Base-by-base conservation (phyloP, 2,329 filamentous ascomycete species). In the Colletotrichum acutatum region DNA sequence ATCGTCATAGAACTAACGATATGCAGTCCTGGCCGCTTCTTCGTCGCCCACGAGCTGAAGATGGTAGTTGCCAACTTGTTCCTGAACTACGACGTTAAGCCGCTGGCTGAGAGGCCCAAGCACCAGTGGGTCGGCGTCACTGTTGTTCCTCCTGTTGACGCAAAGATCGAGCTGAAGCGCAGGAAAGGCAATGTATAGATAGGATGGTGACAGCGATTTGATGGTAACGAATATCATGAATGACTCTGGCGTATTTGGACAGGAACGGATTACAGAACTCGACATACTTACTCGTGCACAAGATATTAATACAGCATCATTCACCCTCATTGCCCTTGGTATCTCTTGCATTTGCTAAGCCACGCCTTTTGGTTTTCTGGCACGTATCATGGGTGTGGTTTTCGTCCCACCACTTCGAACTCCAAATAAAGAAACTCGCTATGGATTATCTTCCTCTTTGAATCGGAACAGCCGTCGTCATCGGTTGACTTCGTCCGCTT, bases 41-140 rank as follows among this genome's bases (percentile, higher is more conserved):
- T 90, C 71, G 88, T 88, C 0, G 84, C 87, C 0, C 84, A 88
- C 69, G 87, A 89, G 77, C 80, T 89, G 16, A 90, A 90, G 77
- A 87, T 90, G 77, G 81, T 89, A 16, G 76, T 89, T 42, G 82
- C 86, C 1, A 84, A 88, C 66, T 76, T 90, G 24, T 75, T 90
- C 1, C 77, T 86, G 46, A 86, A 89, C 71, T 90, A 89, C 76
- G 88, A 90, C 30, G 79, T 89, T 69, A 84, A 85, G 74, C 82
- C 79, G 37, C 76, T 87, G 6, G 52, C 60, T 12, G 70, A 81
- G 9, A 78, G 80, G 11, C 86, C 87, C 1, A 80, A 82, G 69
- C 79, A 82, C 6, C 78, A 83, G 56, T 86, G 86, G 82, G 76
- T 86, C 32, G 87, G 87, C 1, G 80, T 81, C n/a, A 86, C 83